Conservation (phyloP, 495 filamentous ascomycete genomes). For the Aspergillus incahuasiensis region DNA sequence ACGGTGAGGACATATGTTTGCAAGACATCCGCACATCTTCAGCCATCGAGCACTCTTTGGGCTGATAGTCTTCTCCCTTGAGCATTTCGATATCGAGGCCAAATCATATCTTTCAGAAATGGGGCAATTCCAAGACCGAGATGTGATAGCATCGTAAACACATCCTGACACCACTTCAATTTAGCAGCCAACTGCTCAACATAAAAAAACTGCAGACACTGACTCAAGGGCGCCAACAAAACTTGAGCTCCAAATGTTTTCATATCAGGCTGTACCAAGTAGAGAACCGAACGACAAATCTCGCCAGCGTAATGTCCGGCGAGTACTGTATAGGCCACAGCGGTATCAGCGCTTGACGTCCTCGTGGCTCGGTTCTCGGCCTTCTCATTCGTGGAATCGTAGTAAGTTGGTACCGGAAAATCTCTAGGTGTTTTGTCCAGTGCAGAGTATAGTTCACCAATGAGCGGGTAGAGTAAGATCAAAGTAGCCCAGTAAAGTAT, state of each 20-base stretch:
- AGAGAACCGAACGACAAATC: slow-evolving; percentile 20
- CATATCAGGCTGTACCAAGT: slow-evolving; percentile 18
- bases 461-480: slow-evolving; percentile 21
- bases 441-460: slow-evolving; percentile 17
- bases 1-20: not conserved
- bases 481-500: slow-evolving; percentile 15
- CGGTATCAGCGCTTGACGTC: not conserved
- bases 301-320: slow-evolving; percentile 19
- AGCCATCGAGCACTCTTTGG: not conserved
- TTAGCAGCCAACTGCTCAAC: slow-evolving; percentile 16
- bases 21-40: not conserved
- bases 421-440: slow-evolving; percentile 5
- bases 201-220: slow-evolving; percentile 21
- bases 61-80: slow-evolving; percentile 10
- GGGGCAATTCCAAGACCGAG: slow-evolving; percentile 21
- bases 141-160: slow-evolving; percentile 13
- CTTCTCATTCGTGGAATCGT: not conserved
- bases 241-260: slow-evolving; percentile 21
- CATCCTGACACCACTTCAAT: slow-evolving; percentile 19
- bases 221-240: slow-evolving; percentile 20
- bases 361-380: not conserved
- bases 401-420: slow-evolving; percentile 3
- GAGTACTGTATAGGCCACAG: slow-evolving; percentile 11
- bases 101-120: slow-evolving; percentile 23
- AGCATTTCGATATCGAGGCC: slow-evolving; percentile 19